These are phyloP conservation scores for Odontarrhena argentea DNA, from an alignment of 345 rosid genomes.

Conservation along the genomic window DNA sequence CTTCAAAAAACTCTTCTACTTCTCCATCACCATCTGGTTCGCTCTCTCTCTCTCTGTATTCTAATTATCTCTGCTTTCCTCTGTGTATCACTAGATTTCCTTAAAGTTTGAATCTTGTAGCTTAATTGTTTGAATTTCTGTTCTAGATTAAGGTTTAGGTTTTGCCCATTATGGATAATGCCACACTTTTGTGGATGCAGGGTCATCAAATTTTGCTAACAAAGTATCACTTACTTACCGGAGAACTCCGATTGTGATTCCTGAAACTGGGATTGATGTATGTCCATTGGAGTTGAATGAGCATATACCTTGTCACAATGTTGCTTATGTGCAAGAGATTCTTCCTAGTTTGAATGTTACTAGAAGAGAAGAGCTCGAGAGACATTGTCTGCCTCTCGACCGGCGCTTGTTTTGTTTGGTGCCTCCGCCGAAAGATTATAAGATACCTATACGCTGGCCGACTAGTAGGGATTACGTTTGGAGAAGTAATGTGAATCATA, in stretches of 20 bases:
- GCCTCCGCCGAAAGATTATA: constrained; percentile 89
- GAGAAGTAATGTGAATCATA: constrained; percentile 97
- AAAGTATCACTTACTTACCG: constrained; percentile 59
- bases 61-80: constrained; percentile 37
- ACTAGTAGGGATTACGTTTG: constrained; percentile 85
- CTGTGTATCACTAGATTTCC: constrained; percentile 1
- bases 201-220: constrained; percentile 51
- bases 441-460: constrained; percentile 89
- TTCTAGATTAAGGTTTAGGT: constrained; percentile 14
- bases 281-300: constrained; percentile 83
- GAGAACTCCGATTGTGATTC: constrained; percentile 55
- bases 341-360: constrained; percentile 65
- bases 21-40: constrained; percentile 45
- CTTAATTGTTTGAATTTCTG: constrained; percentile 1
- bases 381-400: constrained; percentile 90
- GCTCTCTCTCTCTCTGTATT: constrained; percentile 23
- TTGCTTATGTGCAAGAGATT: constrained; percentile 58
- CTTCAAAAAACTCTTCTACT: constrained; percentile 30
- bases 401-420: constrained; percentile 84
- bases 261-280: constrained; percentile 61
- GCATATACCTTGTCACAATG: constrained; percentile 89
- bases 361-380: constrained; percentile 85
- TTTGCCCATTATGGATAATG: constrained; percentile 16
- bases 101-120: not conserved
- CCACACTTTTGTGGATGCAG: constrained; percentile 44